Evolutionary conservation across 768 basidiomycete species (phyloP), one percentile per base, ranked within the genome.

Genomic region (Infundibulicybe gibba): DNA sequence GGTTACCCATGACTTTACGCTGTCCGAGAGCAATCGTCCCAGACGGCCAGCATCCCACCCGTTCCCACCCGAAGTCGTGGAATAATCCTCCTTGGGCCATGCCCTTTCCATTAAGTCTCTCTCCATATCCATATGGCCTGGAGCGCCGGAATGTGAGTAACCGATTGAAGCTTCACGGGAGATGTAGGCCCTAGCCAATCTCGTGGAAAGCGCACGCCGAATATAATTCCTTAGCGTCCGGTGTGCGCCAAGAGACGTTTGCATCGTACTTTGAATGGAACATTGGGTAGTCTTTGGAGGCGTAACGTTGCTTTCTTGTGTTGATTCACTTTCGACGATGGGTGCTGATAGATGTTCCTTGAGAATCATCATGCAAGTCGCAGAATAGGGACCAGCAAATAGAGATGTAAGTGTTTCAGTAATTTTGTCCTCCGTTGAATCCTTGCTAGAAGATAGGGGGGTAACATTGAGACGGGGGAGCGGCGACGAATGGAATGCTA

Each of bases 151-250:
- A 34, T 73, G 72, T 0, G 81, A 73, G 48, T 85, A 84, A 9
- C 69, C 69, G 11, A 72, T 56, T 2, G 79, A 72, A 12, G 65
- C 70, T 53, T 81, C 71, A 37, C 79, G 72, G 3, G 72, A 66
- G 47, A 88, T 85, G 54, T 79, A 85, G 3, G 83, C 80, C 20
- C 84, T 72, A 0, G 84, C 87, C 30, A 90, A 75, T 19, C 83
- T 75, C 11, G 77, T 72, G 16, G 71, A 70, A 15, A 90, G 68
- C 0, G 77, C 77, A 40, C 79, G 76, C 5, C 88, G 77, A 30
- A 89, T 77, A 49, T 79, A 77, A 19, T 76, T 71, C 25, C 87
- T 76, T 17, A 89, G 62, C 1, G 81, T 82, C 14, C 87, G 72
- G 41, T 79, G 72, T 0, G 81, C 82, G 5, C 83, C 83, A 21